A percentile compares a stretch with the other conserved stretches of the same genome.
These are phyloP conservation scores for Verticillium albo-atrum DNA, from an alignment of 2,329 filamentous ascomycete genomes.

Conservation along the genomic window DNA sequence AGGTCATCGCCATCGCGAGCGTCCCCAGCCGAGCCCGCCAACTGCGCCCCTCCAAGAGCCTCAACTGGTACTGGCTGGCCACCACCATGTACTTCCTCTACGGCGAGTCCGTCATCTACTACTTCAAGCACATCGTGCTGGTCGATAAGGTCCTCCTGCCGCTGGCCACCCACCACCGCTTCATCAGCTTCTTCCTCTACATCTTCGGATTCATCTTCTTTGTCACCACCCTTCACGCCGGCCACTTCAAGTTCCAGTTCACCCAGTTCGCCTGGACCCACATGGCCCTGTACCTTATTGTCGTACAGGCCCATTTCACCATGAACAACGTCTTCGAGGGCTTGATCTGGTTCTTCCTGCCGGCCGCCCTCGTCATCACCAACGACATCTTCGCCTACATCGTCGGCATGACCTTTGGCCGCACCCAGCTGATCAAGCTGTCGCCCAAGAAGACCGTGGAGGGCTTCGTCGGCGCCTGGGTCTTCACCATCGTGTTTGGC, in stretches of 20 bases:
- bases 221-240: slow-evolving; percentile 88
- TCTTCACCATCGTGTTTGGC: slow-evolving; percentile 88
- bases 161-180: slow-evolving; percentile 93
- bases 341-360: slow-evolving; percentile 99
- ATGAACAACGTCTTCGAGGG: slow-evolving; percentile 99
- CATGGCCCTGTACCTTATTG: slow-evolving; percentile 97
- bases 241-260: slow-evolving; percentile 97
- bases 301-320: slow-evolving; percentile 96
- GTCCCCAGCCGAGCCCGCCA: slow-evolving; percentile 88
- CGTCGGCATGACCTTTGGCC: slow-evolving; percentile 93
- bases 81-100: slow-evolving; percentile 99
- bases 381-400: slow-evolving; percentile 99
- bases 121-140: slow-evolving; percentile 97
- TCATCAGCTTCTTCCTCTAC: slow-evolving; percentile 98
- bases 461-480: slow-evolving; percentile 93
- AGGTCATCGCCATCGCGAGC: slow-evolving; percentile 96
- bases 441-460: slow-evolving; percentile 99
- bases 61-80: slow-evolving; percentile 99
- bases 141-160: slow-evolving; percentile 91
- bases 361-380: slow-evolving; percentile 89
- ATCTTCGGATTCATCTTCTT: slow-evolving; percentile 99
- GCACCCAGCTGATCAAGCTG: slow-evolving; percentile 94
- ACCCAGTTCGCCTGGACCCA: slow-evolving; percentile 99
- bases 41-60: slow-evolving; percentile 86
- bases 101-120: slow-evolving; percentile 98